Percentiles rank a stretch among this genome's conserved stretches.
phyloP scores from a whole-genome alignment of 2,329 filamentous ascomycete species.

The Paecilomyces formosus region DNA sequence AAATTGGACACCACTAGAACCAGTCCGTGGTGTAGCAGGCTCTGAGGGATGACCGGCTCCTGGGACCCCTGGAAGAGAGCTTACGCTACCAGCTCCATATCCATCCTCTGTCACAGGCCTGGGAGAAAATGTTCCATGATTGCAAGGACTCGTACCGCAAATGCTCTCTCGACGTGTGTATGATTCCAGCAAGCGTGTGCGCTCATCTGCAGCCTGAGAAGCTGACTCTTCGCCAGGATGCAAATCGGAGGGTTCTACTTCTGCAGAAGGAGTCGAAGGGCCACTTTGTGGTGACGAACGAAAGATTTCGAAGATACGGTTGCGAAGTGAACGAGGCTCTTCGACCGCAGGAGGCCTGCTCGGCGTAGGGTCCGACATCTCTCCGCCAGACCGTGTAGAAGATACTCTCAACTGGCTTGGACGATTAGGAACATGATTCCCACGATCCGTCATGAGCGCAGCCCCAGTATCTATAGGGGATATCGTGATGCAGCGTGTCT shows the following conservation, averaged over 20 bases:
- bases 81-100: slow-evolving; percentile 26
- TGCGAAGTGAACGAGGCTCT: slow-evolving; percentile 21
- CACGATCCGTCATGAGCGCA: background rate
- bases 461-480: background rate
- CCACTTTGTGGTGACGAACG: slow-evolving; percentile 11
- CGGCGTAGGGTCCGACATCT: slow-evolving; percentile 22
- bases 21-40: slow-evolving; percentile 7
- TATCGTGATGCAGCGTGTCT: background rate
- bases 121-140: slow-evolving; percentile 72
- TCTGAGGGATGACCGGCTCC: slow-evolving; percentile 16
- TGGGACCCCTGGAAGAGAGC: slow-evolving; percentile 23
- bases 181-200: slow-evolving; percentile 31
- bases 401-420: slow-evolving; percentile 5
- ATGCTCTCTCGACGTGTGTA: slow-evolving; percentile 28
- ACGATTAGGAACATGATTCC: background rate
- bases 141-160: slow-evolving; percentile 44
- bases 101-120: slow-evolving; percentile 46
- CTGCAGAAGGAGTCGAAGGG: slow-evolving; percentile 7
- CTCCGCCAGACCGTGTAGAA: slow-evolving; percentile 3
- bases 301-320: slow-evolving; percentile 23
- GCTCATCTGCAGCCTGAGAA: slow-evolving; percentile 18
- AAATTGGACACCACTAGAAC: slow-evolving; percentile 13
- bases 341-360: slow-evolving; percentile 11
- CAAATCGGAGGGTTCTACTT: slow-evolving; percentile 3
- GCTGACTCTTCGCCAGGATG: slow-evolving; percentile 8